phyloP scores from a whole-genome alignment of 2,329 filamentous ascomycete species.

The Diaporthe sp. region DNA sequence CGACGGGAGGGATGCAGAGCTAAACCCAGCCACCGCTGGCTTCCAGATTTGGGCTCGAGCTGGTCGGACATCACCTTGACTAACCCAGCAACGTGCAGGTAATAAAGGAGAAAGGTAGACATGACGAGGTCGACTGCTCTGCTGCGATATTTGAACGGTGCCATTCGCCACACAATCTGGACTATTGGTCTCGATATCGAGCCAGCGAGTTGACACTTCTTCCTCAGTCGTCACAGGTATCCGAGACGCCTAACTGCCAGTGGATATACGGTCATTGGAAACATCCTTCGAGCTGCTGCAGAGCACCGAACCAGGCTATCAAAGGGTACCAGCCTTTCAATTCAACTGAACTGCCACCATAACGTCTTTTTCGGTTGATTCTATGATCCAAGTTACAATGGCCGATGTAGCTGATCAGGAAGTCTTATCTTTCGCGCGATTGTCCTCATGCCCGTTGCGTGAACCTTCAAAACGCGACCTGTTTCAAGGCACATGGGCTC shows the following conservation, averaged over 20 bases:
- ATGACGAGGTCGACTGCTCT: not conserved
- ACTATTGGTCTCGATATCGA: not conserved
- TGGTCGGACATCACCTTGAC: not conserved
- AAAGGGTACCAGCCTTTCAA: not conserved
- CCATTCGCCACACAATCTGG: not conserved
- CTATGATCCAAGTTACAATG: not conserved
- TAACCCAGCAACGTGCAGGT: not conserved
- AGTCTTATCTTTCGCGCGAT: not conserved
- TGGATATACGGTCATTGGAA: not conserved
- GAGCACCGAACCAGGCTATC: not conserved
- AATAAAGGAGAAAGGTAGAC: too few species aligned
- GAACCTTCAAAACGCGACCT: slow-evolving; percentile 33
- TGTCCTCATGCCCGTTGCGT: not conserved
- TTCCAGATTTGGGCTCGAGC: not conserved
- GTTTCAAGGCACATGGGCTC: slow-evolving; percentile 34
- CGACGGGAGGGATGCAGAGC: too few species aligned
- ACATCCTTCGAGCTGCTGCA: not conserved
- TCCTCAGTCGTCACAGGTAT: not conserved
- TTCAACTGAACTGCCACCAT: not conserved
- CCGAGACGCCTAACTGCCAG: not conserved
- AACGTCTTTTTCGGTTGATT: not conserved
- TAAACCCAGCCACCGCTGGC: not conserved
- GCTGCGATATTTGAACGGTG: not conserved
- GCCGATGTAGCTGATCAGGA: too few species aligned
- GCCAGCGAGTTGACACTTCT: not conserved